Conservation (phyloP, 495 filamentous ascomycete genomes). For the Lichina pygmaea region DNA sequence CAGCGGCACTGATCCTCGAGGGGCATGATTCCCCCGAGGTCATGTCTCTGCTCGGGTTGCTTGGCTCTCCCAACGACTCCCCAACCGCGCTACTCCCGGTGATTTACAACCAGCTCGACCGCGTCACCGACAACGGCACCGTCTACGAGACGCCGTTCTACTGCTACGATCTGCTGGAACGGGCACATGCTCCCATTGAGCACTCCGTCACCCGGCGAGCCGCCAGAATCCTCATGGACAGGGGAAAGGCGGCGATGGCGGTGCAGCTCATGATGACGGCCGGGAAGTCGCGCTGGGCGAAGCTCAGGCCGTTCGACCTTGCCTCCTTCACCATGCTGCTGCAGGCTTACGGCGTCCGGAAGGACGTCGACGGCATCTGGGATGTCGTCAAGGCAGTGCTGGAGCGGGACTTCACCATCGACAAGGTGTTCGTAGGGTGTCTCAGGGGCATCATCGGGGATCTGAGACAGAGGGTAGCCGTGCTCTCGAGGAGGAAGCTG, state of each 20-base stretch:
- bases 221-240: not conserved
- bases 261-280: not conserved
- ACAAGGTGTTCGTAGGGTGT: not conserved
- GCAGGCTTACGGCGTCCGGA: not conserved
- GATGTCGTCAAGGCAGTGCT: not conserved
- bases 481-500: too few species aligned
- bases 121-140: not conserved
- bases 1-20: too few species aligned
- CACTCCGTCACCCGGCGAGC: not conserved
- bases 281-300: not conserved
- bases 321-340: not conserved
- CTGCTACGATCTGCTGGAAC: not conserved
- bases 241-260: not conserved
- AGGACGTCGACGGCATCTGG: not conserved
- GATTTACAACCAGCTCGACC: too few species aligned
- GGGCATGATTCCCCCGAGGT: too few species aligned
- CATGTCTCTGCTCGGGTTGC: too few species aligned
- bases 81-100: too few species aligned
- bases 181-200: not conserved
- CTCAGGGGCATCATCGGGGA: not conserved
- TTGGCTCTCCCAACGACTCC: too few species aligned
- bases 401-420: not conserved
- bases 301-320: not conserved
- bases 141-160: not conserved
- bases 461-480: not conserved